phyloP scores from a whole-genome alignment of 169 alveolate species.

The Condylostoma magnum region DNA sequence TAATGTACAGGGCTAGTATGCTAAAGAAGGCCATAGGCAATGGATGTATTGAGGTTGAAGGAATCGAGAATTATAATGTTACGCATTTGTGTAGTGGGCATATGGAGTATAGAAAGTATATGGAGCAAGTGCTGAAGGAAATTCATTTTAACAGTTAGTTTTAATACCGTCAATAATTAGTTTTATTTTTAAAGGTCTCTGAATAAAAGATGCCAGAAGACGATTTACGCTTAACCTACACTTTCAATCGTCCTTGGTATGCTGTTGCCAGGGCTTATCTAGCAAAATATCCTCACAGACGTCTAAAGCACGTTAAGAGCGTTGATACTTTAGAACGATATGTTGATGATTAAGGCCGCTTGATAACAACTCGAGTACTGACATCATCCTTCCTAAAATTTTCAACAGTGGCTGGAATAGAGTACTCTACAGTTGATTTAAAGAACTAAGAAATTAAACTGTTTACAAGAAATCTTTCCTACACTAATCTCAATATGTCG shows the following conservation, averaged over 20 bases:
- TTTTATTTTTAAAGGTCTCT: no score
- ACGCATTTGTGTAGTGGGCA: constrained; percentile 14
- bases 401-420: not conserved
- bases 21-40: constrained; percentile 17
- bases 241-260: not conserved
- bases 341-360: constrained; percentile 18
- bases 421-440: not conserved
- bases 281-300: constrained; percentile 1
- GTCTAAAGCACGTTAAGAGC: not conserved
- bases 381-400: not conserved
- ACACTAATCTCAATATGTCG: not conserved
- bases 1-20: not conserved
- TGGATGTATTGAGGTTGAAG: not conserved
- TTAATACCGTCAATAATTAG: no score
- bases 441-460: not conserved
- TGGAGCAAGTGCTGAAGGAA: not conserved
- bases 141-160: not conserved
- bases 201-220: no score
- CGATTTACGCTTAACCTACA: no score
- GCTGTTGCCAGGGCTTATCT: not conserved
- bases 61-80: constrained; percentile 18
- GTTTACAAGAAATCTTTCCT: not conserved
- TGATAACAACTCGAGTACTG: not conserved
- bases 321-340: constrained; percentile 7
- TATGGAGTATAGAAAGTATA: not conserved